Evolutionary conservation across 75 land plant species (phyloP), one percentile per base, ranked within the genome.

Genomic region (Sequoiadendron giganteum): DNA sequence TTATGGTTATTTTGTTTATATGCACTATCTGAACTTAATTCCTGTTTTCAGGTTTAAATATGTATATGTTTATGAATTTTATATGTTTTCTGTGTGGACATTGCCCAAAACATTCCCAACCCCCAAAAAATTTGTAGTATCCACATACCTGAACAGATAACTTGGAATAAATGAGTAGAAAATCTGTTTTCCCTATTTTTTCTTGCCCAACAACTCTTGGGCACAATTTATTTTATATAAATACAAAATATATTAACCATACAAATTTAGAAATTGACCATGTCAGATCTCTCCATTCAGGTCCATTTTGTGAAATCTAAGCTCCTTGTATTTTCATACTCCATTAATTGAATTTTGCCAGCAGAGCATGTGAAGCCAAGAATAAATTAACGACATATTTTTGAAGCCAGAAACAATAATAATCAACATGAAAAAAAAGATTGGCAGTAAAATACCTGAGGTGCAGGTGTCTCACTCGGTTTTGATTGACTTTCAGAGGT

Each of bases 401-500:
- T 75, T 65, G n/a, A 75, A 75, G 77, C 10, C 77, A 11, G 15
- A 34, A 34, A 75, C 13, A 2, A 75, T 14, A 34, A 75, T 32
- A 75, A 75, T 15, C 16, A 75, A 34, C 16, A 34, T 75, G 15
- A 75, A 75, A 25, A 39, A 86, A 43, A 77, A 18, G 25, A 86
- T 42, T 28, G 30, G 36, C 32, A 42, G 38, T 45, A 56, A 56
- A 84, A 84, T 91, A 97, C 99, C 99, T 97, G 99, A 32, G 94
- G 73, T 81, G 91, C 34, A 32, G 92, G 47, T 85, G 89, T 58
- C 85, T 98, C 99, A 86, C 47, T 88, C 43, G 94, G 87, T 85
- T 98, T 97, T 86, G 91, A 90, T 88, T 93, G 95, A 91, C 87
- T 91, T 88, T 98, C 99, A 83, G 36, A 8, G 1, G 92, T 82